These are phyloP conservation scores for Fomes fomentarius DNA, from an alignment of 1,284 basidiomycete genomes.

Conservation along the genomic window DNA sequence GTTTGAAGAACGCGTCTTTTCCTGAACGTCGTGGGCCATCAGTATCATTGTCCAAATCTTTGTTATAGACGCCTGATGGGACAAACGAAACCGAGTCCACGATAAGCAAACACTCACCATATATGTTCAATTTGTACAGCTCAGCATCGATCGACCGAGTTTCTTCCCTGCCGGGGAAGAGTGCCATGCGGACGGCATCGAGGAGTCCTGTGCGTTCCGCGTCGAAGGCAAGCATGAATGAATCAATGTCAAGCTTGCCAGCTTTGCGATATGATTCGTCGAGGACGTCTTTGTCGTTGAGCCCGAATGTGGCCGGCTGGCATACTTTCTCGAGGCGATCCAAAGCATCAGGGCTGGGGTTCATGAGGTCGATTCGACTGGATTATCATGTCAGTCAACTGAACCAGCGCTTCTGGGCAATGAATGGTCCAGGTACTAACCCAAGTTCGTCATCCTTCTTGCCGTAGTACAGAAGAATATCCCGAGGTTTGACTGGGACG, in stretches of 20 bases:
- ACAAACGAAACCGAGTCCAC: too few relatives aligned
- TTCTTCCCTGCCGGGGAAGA: constrained; percentile 25
- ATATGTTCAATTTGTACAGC: constrained; percentile 29
- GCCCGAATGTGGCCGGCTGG: constrained; percentile 29
- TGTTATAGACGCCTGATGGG: too few relatives aligned
- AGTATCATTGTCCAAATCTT: not conserved
- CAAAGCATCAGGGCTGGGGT: constrained; percentile 11
- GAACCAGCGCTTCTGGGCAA: too few relatives aligned
- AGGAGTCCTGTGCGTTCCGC: constrained; percentile 27
- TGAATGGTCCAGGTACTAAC: too few relatives aligned
- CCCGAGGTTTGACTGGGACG: too few relatives aligned
- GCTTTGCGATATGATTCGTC: constrained; percentile 32
- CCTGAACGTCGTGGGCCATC: constrained; percentile 5
- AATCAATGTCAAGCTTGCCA: constrained; percentile 27
- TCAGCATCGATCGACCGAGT: constrained; percentile 28
- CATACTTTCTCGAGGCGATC: constrained; percentile 21
- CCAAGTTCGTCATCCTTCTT: too few relatives aligned
- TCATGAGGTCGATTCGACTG: constrained; percentile 11
- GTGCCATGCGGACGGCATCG: constrained; percentile 24
- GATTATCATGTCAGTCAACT: too few relatives aligned
- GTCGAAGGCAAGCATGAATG: constrained; percentile 34
- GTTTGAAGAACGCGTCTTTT: constrained; percentile 33
- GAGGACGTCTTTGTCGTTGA: constrained; percentile 22
- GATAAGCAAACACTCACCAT: not conserved
- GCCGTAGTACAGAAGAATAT: too few relatives aligned